Conservation (phyloP, 371 early-diverging fungal species). For the Mortierella sp. region DNA sequence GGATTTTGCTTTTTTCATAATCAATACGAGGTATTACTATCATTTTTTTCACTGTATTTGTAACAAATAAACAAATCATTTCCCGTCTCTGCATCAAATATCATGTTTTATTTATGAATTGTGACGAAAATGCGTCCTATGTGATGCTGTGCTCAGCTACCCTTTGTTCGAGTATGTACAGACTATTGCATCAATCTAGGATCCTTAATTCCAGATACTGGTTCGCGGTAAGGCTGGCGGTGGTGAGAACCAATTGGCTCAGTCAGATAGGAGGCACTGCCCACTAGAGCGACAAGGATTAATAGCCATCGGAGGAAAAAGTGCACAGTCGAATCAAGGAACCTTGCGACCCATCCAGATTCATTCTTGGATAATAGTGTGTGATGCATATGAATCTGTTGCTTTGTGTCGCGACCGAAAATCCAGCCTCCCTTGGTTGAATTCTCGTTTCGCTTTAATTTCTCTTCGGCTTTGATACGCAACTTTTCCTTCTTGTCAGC, state of each 20-base stretch:
- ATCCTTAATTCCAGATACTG: not conserved
- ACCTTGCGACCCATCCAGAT: not conserved
- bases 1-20: too few relatives aligned
- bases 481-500: slow-evolving; percentile 11
- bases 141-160: too few relatives aligned
- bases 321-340: not conserved
- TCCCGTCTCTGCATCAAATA: too few relatives aligned
- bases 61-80: too few relatives aligned
- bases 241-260: not conserved
- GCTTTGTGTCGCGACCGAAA: slow-evolving; percentile 1
- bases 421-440: not conserved
- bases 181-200: not conserved
- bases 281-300: not conserved
- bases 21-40: too few relatives aligned
- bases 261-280: slow-evolving; percentile 16
- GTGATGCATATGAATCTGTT: not conserved
- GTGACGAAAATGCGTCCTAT: too few relatives aligned
- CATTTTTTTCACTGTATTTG: too few relatives aligned
- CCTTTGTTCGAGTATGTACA: too few relatives aligned
- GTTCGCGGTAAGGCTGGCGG: not conserved
- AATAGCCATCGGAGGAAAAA: not conserved
- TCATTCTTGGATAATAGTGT: not conserved
- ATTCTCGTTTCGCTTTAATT: not conserved
- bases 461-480: not conserved
- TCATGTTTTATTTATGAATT: too few relatives aligned